Evolutionary conservation across 2,329 filamentous ascomycete genomes (phyloP).

Genomic region (Ascochyta koolunga): DNA sequence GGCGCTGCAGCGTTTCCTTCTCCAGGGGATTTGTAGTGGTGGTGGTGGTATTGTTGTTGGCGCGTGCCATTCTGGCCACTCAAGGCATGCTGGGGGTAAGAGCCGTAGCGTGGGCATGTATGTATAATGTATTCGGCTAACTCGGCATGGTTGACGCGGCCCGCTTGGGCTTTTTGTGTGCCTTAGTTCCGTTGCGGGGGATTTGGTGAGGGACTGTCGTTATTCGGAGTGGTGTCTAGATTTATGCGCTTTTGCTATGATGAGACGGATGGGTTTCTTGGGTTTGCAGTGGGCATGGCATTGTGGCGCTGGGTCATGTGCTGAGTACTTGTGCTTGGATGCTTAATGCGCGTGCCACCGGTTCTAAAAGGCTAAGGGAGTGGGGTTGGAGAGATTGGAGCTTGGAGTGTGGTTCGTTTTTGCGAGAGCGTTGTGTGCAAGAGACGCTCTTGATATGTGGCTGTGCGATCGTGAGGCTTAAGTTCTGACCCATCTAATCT

Average conservation of each 20-base stretch:
- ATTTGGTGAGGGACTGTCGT: no score
- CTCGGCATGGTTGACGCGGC: constrained; percentile 9
- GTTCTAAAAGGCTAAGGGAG: no score
- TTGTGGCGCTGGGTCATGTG: no score
- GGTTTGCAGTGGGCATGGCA: no score
- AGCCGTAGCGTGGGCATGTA: neutral
- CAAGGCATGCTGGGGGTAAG: neutral
- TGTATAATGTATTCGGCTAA: constrained; percentile 11
- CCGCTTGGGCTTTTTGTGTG: neutral
- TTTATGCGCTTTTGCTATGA: no score
- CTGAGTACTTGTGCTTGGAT: no score
- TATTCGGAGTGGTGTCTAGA: no score
- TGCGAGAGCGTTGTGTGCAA: neutral
- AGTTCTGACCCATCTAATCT: neutral
- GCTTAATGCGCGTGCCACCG: no score
- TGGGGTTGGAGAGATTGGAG: no score
- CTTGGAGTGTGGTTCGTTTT: neutral
- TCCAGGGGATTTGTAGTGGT: neutral
- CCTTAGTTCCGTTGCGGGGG: constrained; percentile 13
- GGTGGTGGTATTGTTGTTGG: neutral
- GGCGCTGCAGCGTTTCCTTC: constrained; percentile 8
- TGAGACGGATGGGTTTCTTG: neutral
- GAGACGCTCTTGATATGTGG: constrained; percentile 3
- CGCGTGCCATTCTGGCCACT: neutral
- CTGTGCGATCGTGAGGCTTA: constrained; percentile 11